Conservation (phyloP, 2,329 filamentous ascomycete species). For the Alternaria infectoria region DNA sequence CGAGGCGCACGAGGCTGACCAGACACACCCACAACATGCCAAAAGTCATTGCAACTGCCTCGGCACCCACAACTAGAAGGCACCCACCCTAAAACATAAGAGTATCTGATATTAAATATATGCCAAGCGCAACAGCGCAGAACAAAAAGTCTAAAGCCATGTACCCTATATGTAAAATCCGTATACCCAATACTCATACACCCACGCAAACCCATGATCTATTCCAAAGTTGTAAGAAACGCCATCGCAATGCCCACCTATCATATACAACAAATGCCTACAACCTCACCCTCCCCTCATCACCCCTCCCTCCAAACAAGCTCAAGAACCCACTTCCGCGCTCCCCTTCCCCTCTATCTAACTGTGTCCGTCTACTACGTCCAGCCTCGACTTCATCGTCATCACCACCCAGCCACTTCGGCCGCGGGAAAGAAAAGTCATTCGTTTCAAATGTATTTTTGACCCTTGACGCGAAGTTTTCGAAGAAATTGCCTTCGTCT, state of each 20-base stretch:
- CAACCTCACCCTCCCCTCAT: constrained; percentile 44
- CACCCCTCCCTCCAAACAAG: constrained; percentile 43
- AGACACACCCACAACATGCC: not conserved
- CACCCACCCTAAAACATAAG: not conserved
- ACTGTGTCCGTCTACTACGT: constrained; percentile 3
- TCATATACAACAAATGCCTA: constrained; percentile 11
- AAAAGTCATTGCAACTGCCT: not conserved
- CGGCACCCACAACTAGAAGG: not conserved
- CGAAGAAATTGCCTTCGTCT: constrained; percentile 82
- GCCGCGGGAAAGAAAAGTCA: constrained; percentile 60
- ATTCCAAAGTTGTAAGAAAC: not conserved
- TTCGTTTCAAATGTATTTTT: constrained; percentile 90
- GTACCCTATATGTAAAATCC: not conserved
- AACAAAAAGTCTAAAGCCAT: not conserved
- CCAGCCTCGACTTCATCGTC: constrained; percentile 45
- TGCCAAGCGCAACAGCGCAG: not conserved
- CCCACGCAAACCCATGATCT: not conserved
- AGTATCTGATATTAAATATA: not conserved
- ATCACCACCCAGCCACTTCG: constrained; percentile 78
- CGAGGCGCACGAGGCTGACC: not conserved
- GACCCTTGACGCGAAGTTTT: constrained; percentile 81
- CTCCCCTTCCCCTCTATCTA: constrained; percentile 13
- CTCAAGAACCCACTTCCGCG: constrained; percentile 29
- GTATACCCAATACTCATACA: not conserved
- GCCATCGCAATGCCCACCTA: not conserved